A percentile compares a stretch with the other conserved stretches of the same genome.
phyloP scores from a whole-genome alignment of 352 stramenopile species.

The Globisporangium cystogenes region DNA sequence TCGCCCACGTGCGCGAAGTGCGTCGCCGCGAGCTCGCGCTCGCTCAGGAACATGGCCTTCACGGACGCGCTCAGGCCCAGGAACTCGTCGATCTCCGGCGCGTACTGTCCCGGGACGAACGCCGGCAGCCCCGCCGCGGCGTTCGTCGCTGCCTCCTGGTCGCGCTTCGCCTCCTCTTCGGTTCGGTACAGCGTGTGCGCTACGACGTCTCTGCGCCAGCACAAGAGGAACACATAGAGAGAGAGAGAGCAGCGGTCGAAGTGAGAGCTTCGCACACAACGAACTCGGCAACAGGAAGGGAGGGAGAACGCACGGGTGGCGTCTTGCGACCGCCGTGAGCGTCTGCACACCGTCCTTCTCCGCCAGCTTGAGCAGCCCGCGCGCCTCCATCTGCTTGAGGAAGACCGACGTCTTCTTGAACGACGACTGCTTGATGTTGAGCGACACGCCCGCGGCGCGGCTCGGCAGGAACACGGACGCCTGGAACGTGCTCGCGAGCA shows the following conservation, averaged over 20 bases:
- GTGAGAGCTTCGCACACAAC: not conserved
- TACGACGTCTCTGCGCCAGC: conserved; percentile 40
- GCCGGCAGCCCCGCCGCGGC: conserved; percentile 28
- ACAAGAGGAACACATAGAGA: not conserved
- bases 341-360: conserved; percentile 81
- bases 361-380: conserved; percentile 43
- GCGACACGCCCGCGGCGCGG: conserved; percentile 37
- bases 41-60: conserved; percentile 40
- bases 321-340: conserved; percentile 53
- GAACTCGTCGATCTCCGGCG: conserved; percentile 61
- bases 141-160: conserved; percentile 34
- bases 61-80: conserved; percentile 50
- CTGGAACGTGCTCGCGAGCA: conserved; percentile 77
- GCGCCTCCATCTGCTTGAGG: conserved; percentile 49
- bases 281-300: not conserved
- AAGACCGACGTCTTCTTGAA: conserved; percentile 84
- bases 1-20: conserved; percentile 19
- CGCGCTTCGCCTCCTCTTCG: conserved; percentile 38
- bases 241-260: conserved; percentile 1
- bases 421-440: conserved; percentile 75
- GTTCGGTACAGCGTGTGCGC: conserved; percentile 50
- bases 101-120: conserved; percentile 55
- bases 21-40: conserved; percentile 14
- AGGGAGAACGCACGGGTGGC: conserved; percentile 56
- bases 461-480: conserved; percentile 56